Conservation (phyloP, 768 basidiomycete genomes). For the Candolleomyces aberdarensis region DNA sequence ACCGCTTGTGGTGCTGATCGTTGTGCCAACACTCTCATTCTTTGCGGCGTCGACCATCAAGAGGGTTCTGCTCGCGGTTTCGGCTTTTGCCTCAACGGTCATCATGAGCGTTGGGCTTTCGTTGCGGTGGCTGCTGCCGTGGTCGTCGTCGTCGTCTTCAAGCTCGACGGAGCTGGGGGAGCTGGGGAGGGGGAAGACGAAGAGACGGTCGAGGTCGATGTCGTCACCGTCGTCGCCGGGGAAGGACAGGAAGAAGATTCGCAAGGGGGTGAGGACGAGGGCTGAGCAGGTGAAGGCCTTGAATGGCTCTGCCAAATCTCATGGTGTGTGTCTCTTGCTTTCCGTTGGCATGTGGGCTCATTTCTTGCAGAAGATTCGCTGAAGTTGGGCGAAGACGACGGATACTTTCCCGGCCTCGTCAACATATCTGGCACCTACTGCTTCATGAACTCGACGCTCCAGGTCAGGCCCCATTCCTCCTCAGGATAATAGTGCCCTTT, state of each 20-base stretch:
- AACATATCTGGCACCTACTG: constrained; percentile 96
- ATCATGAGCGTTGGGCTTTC: constrained; percentile 59
- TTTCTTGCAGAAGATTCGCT: constrained; percentile 7
- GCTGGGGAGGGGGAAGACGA: no score
- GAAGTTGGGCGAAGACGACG: constrained; percentile 26
- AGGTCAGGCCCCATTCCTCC: constrained; percentile 43
- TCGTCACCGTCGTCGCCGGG: constrained; percentile 13
- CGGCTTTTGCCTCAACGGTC: constrained; percentile 17
- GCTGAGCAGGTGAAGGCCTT: constrained; percentile 51
- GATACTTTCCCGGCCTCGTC: constrained; percentile 85
- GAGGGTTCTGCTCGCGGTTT: constrained; percentile 20
- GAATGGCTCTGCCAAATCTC: constrained; percentile 31
- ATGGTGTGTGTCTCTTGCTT: constrained; percentile 13
- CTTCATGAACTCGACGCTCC: constrained; percentile 96
- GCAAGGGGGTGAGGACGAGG: constrained; percentile 49
- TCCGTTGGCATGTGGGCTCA: neutral
- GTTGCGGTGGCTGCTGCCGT: constrained; percentile 70
- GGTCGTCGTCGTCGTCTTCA: constrained; percentile 40
- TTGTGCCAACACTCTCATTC: constrained; percentile 52
- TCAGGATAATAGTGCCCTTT: neutral
- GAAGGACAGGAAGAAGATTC: constrained; percentile 42
- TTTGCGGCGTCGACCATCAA: constrained; percentile 30
- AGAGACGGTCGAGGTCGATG: neutral
- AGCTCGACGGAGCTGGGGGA: constrained; percentile 7
- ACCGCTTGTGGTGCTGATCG: constrained; percentile 52